These are phyloP conservation scores for Candida dajiaensis DNA, from an alignment of 805 yeast species.

Conservation along the genomic window DNA sequence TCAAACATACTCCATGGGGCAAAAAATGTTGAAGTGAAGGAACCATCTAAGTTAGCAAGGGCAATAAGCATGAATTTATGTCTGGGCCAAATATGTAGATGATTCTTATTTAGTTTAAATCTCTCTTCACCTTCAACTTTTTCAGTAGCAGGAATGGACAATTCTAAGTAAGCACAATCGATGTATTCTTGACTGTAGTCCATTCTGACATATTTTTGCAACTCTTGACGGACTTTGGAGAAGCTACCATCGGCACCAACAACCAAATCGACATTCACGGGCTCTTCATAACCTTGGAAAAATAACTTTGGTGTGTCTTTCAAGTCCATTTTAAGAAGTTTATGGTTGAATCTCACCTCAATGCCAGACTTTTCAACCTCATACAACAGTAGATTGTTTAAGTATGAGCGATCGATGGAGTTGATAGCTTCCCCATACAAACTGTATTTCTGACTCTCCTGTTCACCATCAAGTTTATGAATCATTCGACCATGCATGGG, in stretches of 20 bases:
- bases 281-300: slow-evolving; percentile 16
- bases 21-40: slow-evolving; percentile 86
- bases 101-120: slow-evolving; percentile 51
- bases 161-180: slow-evolving; percentile 78
- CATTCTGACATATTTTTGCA: slow-evolving; percentile 65
- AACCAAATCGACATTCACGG: slow-evolving; percentile 44
- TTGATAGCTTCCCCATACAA: slow-evolving; percentile 68
- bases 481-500: slow-evolving; percentile 93
- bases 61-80: slow-evolving; percentile 85
- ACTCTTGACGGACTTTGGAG: slow-evolving; percentile 62
- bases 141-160: slow-evolving; percentile 55
- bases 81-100: slow-evolving; percentile 92
- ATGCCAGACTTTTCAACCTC: slow-evolving; percentile 53
- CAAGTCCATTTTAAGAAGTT: slow-evolving; percentile 40
- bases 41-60: slow-evolving; percentile 75
- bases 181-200: slow-evolving; percentile 71
- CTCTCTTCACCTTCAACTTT: slow-evolving; percentile 27
- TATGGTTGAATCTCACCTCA: slow-evolving; percentile 46
- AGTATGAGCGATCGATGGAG: slow-evolving; percentile 70
- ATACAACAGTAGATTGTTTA: slow-evolving; percentile 60
- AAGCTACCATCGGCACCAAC: slow-evolving; percentile 87
- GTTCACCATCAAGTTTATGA: slow-evolving; percentile 59
- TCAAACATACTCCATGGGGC: slow-evolving; percentile 71
- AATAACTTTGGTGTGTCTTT: slow-evolving; percentile 21
- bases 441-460: slow-evolving; percentile 71